Evolutionary conservation across 2,329 filamentous ascomycete species (phyloP), one percentile per base, ranked within the genome.

Genomic region (Pseudonectria buxi): DNA sequence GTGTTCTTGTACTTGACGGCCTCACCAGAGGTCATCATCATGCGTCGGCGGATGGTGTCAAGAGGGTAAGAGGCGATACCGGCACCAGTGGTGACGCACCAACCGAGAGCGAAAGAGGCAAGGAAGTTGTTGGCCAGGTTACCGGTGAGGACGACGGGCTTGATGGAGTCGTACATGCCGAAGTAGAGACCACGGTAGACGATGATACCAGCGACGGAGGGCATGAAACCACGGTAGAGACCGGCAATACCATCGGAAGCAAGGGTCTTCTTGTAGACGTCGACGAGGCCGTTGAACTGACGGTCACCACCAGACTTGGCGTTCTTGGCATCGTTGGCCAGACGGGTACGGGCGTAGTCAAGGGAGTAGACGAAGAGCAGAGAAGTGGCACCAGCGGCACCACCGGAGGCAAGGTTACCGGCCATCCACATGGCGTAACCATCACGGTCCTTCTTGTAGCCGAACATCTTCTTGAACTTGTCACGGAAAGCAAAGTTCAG

Each of bases 181-280:
- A 98, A 98, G 89, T 98, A 98, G 62, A 98, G 88, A 95, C 92
- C 92, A 87, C 92, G 92, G 87, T 98, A 98, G 76, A 98, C 92
- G 62, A 98, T 72, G 72, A 98, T 98, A 84, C 92, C 92, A 71
- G 85, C 80, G 64, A 98, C 92, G 64, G 92, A 98, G 69, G 94
- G 92, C 80, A 89, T 88, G 86, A 98, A 98, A 80, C 92, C 92
- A 94, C 92, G 92, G 87, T 98, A 98, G 65, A 98, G 89, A 94
- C 92, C 92, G 65, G 83, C 85, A 75, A 98, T 78, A 94, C 92
- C 92, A 70, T 98, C 92, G 62, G 87, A 86, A 59, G 92, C 90
- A 62, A 98, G 81, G 62, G 92, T 98, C 92, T 98, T 98, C 79
- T 87, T 87, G 89, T 98, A 98, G 74, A 98, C 92, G 62, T 98